Evolutionary conservation across 2,329 filamentous ascomycete genomes (phyloP).

Genomic region (Grosmannia serpens): DNA sequence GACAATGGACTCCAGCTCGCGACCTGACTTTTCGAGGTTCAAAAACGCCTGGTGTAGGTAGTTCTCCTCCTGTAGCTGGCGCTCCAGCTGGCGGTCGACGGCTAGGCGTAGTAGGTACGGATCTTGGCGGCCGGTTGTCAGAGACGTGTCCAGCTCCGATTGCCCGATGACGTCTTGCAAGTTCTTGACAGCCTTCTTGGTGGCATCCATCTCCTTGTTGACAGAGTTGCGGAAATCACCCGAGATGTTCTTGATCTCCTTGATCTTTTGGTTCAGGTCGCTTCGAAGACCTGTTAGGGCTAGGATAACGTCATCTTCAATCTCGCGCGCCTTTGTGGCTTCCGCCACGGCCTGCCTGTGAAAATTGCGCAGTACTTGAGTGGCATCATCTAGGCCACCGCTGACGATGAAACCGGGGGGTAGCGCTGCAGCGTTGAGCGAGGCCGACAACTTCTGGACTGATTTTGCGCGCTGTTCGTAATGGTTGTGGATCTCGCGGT

Average conservation of each 20-base stretch:
- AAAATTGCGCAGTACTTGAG: slow-evolving; percentile 68
- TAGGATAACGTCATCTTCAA: slow-evolving; percentile 82
- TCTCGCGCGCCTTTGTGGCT: slow-evolving; percentile 78
- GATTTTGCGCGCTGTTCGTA: slow-evolving; percentile 81
- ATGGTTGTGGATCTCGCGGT: slow-evolving; percentile 78
- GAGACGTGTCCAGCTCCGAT: slow-evolving; percentile 64
- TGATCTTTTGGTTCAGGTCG: slow-evolving; percentile 91
- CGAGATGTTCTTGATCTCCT: slow-evolving; percentile 89
- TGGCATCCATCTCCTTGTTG: slow-evolving; percentile 85
- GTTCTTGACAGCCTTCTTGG: slow-evolving; percentile 64
- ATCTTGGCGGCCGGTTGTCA: slow-evolving; percentile 75
- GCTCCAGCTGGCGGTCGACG: slow-evolving; percentile 83
- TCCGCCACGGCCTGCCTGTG: slow-evolving; percentile 72
- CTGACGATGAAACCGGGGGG: slow-evolving; percentile 67
- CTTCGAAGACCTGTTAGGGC: slow-evolving; percentile 76
- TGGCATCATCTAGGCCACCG: slow-evolving; percentile 79
- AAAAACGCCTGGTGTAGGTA: slow-evolving; percentile 92
- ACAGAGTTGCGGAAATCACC: slow-evolving; percentile 96
- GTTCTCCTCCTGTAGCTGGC: slow-evolving; percentile 92
- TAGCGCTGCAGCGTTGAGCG: slow-evolving; percentile 67
- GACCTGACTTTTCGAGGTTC: slow-evolving; percentile 86
- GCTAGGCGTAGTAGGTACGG: slow-evolving; percentile 77
- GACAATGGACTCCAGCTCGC: slow-evolving; percentile 91
- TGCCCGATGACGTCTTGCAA: slow-evolving; percentile 75
- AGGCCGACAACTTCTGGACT: slow-evolving; percentile 69